Evolutionary conservation across 192 early-diverging fungal genomes (phyloP).

Genomic region (Phycomyces blakesleeanus): DNA sequence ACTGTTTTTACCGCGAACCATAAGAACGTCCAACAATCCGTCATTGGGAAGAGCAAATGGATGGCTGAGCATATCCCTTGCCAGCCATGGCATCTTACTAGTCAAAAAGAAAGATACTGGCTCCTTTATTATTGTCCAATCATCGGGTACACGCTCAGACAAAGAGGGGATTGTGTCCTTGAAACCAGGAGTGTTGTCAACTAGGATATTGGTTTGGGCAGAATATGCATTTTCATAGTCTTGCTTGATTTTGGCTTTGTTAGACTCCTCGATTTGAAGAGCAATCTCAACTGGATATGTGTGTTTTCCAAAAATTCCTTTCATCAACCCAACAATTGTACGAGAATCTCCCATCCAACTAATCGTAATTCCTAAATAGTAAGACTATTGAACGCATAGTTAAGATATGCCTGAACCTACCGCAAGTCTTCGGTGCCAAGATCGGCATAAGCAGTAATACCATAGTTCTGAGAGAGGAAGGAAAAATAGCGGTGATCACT

Average conservation of each 20-base stretch:
- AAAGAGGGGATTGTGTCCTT: constrained; percentile 25
- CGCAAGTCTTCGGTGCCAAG: constrained; percentile 48
- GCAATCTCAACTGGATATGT: constrained; percentile 40
- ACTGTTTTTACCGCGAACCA: constrained; percentile 30
- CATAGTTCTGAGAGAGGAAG: constrained; percentile 54
- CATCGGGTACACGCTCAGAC: constrained; percentile 34
- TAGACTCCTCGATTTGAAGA: constrained; percentile 41
- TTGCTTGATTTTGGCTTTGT: constrained; percentile 35
- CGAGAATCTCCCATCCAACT: constrained; percentile 57
- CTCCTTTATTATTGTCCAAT: constrained; percentile 44
- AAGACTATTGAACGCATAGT: not conserved
- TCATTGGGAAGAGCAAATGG: constrained; percentile 52
- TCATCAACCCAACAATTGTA: constrained; percentile 36
- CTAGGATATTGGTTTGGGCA: too few species aligned
- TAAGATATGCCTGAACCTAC: not conserved
- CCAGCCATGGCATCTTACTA: constrained; percentile 48
- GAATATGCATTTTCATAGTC: constrained; percentile 22
- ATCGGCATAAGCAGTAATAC: constrained; percentile 54
- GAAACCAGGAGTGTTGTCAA: not conserved
- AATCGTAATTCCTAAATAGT: not conserved
- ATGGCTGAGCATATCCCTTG: constrained; percentile 40
- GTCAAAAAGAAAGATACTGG: constrained; percentile 40
- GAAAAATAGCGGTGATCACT: constrained; percentile 45
- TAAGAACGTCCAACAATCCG: constrained; percentile 45
- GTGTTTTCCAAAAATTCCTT: constrained; percentile 37